Base-by-base conservation (phyloP, 2,329 filamentous ascomycete genomes). In the Incumbomyces lentus region DNA sequence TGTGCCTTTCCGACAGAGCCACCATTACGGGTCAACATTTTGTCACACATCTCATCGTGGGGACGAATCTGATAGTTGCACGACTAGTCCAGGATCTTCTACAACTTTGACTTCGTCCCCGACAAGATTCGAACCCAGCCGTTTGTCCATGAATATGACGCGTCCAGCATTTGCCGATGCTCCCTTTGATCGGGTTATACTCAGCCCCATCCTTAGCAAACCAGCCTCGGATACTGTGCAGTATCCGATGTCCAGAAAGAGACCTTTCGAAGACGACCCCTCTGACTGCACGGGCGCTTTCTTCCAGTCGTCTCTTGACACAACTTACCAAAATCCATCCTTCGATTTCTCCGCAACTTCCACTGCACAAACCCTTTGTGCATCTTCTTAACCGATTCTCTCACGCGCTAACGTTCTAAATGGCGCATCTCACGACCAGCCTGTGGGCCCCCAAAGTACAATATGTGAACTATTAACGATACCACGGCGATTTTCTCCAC, bases 311-410 rank as follows among this genome's bases (percentile, higher is more conserved):
- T 39, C 6, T 8, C 17, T 31, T 13, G 53, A 54, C 32, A 49
- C 42, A 34, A 33, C 45, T 8, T 31, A 49, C 35, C 40, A 50
- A 14, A 45, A 14, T 17, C 40, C 49, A 5, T 35, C 44, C 18
- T 44, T 49, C 26, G 52, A 55, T 22, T 51, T 52, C 33, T 53
- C 52, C 16, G 37, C 51, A 11, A 47, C 43, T n/a, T 46, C 48
- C 5, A 48, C 47, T 14, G 52, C 55, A 17, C 55, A 55, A 44
- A 26, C 50, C 35, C 41, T 57, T 11, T 55, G 53, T 37, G 55
- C 53, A 38, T 54, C 52, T 17, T 55, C 51, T 13, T 55, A 47
- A 55, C 16, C 29, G 14, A n/a, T 46, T 14, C 13, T 8, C 22
- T 26, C 22, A 26, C 8, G n/a, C 14, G 7, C 16, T 7, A 32